phyloP scores from a whole-genome alignment of 208 protist species.

The Tritrichomonas musculus region DNA sequence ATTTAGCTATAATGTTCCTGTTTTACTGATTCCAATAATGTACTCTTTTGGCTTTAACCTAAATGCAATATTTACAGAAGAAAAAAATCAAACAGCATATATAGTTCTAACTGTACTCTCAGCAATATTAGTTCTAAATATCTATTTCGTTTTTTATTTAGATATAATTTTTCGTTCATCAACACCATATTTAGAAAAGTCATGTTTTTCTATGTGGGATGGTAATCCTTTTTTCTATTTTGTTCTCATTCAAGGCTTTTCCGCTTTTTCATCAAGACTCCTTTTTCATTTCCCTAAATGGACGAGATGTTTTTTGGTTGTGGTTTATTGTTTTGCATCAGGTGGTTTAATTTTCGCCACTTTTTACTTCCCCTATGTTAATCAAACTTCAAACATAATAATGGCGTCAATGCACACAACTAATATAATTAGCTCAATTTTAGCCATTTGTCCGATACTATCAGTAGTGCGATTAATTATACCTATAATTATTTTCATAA shows the following conservation, averaged over 20 bases:
- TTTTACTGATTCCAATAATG: background rate
- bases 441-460: background rate
- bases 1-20: background rate
- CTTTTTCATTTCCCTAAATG: background rate
- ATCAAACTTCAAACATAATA: background rate
- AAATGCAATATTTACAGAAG: background rate
- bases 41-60: background rate
- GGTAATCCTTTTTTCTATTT: background rate
- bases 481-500: background rate
- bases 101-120: background rate
- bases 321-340: background rate
- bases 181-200: background rate
- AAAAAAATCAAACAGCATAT: no score
- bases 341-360: background rate
- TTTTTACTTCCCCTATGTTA: background rate
- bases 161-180: background rate
- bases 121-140: background rate
- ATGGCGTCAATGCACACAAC: background rate
- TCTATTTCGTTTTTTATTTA: background rate
- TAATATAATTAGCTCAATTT: background rate
- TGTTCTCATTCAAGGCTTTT: background rate
- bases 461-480: background rate
- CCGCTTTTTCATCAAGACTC: background rate
- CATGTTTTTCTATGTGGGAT: background rate
- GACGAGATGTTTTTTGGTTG: background rate